Base-by-base conservation (phyloP, 2,329 filamentous ascomycete species). In the Thyridium curvatum region DNA sequence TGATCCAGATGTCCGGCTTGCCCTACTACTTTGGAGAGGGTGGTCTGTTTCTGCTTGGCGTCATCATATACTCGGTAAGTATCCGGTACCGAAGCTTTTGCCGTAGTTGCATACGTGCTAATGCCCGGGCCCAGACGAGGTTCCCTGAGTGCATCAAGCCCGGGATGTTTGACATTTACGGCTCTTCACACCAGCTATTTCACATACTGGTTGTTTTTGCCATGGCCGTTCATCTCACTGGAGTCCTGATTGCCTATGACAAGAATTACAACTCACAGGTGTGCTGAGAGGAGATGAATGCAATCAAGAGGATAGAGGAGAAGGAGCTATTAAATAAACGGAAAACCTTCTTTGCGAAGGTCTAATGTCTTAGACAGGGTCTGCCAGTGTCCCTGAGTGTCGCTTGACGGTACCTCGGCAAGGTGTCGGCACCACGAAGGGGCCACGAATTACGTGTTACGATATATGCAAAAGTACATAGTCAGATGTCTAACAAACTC, bases 171-270 rank as follows among this genome's bases (percentile, higher is more conserved):
- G 68, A 71, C 46, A 60, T 67, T 26, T 64, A 55, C 44, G 63
- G 65, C 13, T 58, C 60, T 4, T 71, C 66, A 12, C 67, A 70
- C 41, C 66, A 70, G 43, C 58, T 70, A 7, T 70, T 71, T 39
- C 67, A 71, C 38, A 46, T 66, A 10, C 53, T 68, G 7, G 64
- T 70, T 9, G 66, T 68, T 0, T 26, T 69, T 5, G 64, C 61
- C 6, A 60, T 61, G 18, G 45, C 55, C 18, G 50, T 63, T 12
- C 62, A 72, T 51, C 44, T 68, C 31, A 47, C 59, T 32, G 64
- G 56, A n/a, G 41, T 51, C 18, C 33, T 49, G 10, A 31, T 30
- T 4, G 50, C 48, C 10, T 50, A 47, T 28, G 42, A 48, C 14
- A 51, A 41, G 21, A 51, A 52, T 32, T 50, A 52, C 30, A 15